Evolutionary conservation across 768 basidiomycete species (phyloP).

Genomic region (Psilocybe cyanescens): DNA sequence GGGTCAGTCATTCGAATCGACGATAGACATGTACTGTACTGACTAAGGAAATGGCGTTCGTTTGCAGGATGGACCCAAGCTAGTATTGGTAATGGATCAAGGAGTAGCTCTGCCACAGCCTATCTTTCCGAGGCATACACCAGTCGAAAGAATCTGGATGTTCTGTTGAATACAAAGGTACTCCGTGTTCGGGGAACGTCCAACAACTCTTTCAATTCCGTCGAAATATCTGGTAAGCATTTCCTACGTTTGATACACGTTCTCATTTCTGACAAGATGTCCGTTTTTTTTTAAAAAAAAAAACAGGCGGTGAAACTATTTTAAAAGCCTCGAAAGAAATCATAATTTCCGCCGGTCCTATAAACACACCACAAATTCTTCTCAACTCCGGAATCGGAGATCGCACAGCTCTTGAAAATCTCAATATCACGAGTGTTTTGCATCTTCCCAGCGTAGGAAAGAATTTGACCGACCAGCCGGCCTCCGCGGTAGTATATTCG

Average conservation of each 20-base stretch:
- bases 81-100: slow-evolving; percentile 23
- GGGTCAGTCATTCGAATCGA: slow-evolving; percentile 24
- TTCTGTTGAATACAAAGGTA: slow-evolving; percentile 32
- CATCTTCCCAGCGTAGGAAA: slow-evolving; percentile 40
- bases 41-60: not conserved
- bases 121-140: slow-evolving; percentile 25
- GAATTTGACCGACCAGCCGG: slow-evolving; percentile 39
- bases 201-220: slow-evolving; percentile 9
- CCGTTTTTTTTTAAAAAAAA: too few species aligned
- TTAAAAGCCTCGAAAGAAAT: slow-evolving; percentile 54
- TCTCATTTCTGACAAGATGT: not conserved
- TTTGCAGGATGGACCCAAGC: slow-evolving; percentile 26
- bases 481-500: slow-evolving; percentile 25
- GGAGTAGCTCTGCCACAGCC: slow-evolving; percentile 29
- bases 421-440: slow-evolving; percentile 31
- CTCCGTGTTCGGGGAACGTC: slow-evolving; percentile 16
- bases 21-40: too few species aligned
- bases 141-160: slow-evolving; percentile 30
- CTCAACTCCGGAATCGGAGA: slow-evolving; percentile 41
- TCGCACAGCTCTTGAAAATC: slow-evolving; percentile 19
- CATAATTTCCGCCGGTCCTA: slow-evolving; percentile 44
- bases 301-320: not conserved
- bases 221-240: slow-evolving; percentile 11
- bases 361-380: slow-evolving; percentile 41
- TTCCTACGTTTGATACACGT: not conserved